phyloP scores from a whole-genome alignment of 176 grass and related monocot genomes.

The Phyllostachys edulis region DNA sequence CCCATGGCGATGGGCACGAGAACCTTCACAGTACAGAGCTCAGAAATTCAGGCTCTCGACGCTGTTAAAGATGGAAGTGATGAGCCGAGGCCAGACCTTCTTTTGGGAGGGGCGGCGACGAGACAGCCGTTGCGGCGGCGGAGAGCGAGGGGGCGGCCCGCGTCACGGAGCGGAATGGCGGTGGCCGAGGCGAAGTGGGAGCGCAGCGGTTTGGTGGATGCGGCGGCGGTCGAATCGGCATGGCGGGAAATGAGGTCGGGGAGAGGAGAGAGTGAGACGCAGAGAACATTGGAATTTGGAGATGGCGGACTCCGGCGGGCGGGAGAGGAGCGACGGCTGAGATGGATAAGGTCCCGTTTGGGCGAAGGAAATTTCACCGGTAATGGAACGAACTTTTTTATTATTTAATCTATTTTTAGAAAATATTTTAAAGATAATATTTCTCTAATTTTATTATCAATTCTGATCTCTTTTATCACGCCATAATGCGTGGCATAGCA shows the following conservation, averaged over 20 bases:
- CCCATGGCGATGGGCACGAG: slow-evolving; percentile 87
- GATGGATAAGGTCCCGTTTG: too few species aligned
- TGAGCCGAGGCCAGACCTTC: slow-evolving; percentile 37
- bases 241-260: neutral
- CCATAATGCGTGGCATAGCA: too few species aligned
- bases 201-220: neutral
- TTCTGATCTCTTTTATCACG: too few species aligned
- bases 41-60: neutral
- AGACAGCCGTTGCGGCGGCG: neutral
- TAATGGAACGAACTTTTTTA: too few species aligned
- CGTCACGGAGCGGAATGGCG: neutral
- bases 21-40: slow-evolving; percentile 42
- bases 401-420: too few species aligned
- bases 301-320: neutral
- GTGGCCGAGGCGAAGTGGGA: neutral
- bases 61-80: neutral
- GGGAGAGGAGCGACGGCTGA: too few species aligned
- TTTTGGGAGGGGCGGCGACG: slow-evolving; percentile 33
- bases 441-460: too few species aligned
- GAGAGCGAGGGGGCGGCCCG: neutral
- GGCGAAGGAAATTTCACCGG: too few species aligned
- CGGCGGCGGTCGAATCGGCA: neutral
- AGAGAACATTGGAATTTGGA: slow-evolving; percentile 23
- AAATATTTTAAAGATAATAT: too few species aligned
- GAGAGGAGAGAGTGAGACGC: neutral